Evolutionary conservation across 352 stramenopile species (phyloP).

Genomic region (Phytophthora colocasiae): DNA sequence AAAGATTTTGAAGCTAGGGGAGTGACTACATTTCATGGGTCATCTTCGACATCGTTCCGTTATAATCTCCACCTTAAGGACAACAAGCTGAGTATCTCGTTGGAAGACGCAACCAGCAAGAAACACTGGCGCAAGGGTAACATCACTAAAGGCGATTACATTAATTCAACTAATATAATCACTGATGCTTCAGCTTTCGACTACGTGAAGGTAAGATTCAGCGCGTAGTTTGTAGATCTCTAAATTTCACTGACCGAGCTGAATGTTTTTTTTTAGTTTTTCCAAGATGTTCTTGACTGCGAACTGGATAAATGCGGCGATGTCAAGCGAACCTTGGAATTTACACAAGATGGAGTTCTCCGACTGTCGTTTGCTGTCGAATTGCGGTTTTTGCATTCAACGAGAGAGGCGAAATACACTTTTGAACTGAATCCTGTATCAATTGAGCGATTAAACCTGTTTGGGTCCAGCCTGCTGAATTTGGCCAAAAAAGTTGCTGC

Average conservation of each 20-base stretch:
- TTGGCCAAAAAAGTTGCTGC: too few species aligned
- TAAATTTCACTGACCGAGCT: background rate
- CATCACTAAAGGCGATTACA: constrained; percentile 12
- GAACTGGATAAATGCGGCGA: constrained; percentile 7
- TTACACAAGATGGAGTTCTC: background rate
- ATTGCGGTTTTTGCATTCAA: constrained; percentile 11
- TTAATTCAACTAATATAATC: constrained; percentile 21
- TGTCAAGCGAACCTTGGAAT: constrained; percentile 6
- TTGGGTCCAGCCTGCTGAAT: too few species aligned
- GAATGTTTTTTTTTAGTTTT: constrained; percentile 21
- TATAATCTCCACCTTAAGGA: constrained; percentile 21
- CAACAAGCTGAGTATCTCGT: constrained; percentile 28
- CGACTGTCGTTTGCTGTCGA: background rate
- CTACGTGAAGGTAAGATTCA: constrained; percentile 21
- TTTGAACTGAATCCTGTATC: too few species aligned
- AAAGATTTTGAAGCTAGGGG: too few species aligned
- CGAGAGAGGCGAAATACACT: too few species aligned
- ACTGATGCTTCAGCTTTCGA: constrained; percentile 2
- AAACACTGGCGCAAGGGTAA: constrained; percentile 20
- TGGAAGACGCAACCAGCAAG: constrained; percentile 29
- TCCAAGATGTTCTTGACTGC: constrained; percentile 17
- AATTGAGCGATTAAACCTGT: too few species aligned
- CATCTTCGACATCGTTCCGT: background rate
- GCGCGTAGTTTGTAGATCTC: too few species aligned
- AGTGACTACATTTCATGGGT: too few species aligned